Conservation (phyloP, 495 filamentous ascomycete species). For the Xeromyces bisporus region DNA sequence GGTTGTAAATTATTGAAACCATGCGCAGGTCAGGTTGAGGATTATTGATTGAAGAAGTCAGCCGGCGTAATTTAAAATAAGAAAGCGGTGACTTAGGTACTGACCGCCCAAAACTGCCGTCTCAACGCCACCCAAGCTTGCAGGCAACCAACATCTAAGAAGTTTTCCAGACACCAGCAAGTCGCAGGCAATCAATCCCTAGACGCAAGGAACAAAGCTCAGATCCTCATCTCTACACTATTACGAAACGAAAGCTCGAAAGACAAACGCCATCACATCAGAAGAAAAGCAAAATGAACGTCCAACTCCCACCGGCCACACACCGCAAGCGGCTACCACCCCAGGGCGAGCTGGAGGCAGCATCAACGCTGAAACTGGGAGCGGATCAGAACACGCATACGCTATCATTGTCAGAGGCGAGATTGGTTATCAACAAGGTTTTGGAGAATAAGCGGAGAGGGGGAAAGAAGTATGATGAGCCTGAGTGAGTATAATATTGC, state of each 20-base stretch:
- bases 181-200: too few species aligned
- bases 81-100: too few species aligned
- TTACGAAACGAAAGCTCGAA: background rate
- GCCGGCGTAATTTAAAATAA: too few species aligned
- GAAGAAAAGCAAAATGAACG: constrained; percentile 15
- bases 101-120: constrained; percentile 12
- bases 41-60: too few species aligned
- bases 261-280: background rate
- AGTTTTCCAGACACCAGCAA: too few species aligned
- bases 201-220: too few species aligned
- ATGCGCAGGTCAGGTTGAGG: too few species aligned
- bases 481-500: constrained; percentile 18
- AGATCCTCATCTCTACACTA: too few species aligned
- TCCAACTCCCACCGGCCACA: constrained; percentile 34
- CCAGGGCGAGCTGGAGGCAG: constrained; percentile 77
- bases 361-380: constrained; percentile 64
- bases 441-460: constrained; percentile 41
- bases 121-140: too few species aligned
- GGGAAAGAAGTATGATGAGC: constrained; percentile 33
- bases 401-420: constrained; percentile 77
- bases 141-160: too few species aligned
- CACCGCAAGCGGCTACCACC: constrained; percentile 56
- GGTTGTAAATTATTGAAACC: too few species aligned
- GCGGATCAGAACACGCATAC: constrained; percentile 82
- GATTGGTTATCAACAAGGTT: constrained; percentile 75